phyloP scores from a whole-genome alignment of 2,329 filamentous ascomycete genomes.

The Rhexocercosporidium sp. region DNA sequence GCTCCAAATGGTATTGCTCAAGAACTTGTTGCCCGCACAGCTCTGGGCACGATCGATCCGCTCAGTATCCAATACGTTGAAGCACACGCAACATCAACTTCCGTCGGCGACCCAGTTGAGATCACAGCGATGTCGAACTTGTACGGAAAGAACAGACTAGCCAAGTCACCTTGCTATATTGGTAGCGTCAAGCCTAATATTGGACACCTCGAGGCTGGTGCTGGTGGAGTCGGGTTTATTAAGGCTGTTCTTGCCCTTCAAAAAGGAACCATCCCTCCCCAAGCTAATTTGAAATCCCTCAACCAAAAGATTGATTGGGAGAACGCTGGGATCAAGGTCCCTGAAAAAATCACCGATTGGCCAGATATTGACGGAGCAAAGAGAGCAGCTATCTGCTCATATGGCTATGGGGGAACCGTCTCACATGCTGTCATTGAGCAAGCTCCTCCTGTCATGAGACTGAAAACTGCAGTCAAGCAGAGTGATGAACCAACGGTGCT shows the following conservation, averaged over 20 bases:
- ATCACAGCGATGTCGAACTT: slow-evolving; percentile 3
- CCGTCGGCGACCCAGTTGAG: slow-evolving; percentile 26
- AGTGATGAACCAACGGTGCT: background rate
- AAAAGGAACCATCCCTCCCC: slow-evolving; percentile 31
- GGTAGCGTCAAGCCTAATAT: slow-evolving; percentile 28
- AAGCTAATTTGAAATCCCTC: slow-evolving; percentile 14
- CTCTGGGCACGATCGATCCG: slow-evolving; percentile 22
- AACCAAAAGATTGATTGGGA: slow-evolving; percentile 38
- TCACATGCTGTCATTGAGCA: slow-evolving; percentile 43
- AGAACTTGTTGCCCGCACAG: slow-evolving; percentile 19
- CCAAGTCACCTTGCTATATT: background rate
- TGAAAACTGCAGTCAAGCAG: background rate
- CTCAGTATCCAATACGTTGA: slow-evolving; percentile 43
- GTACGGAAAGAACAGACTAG: background rate
- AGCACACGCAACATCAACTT: slow-evolving; percentile 28
- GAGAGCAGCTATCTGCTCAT: slow-evolving; percentile 40
- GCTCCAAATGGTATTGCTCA: slow-evolving; percentile 55
- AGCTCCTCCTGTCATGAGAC: background rate
- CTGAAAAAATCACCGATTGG: background rate
- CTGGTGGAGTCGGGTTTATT: slow-evolving; percentile 32
- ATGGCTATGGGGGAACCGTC: slow-evolving; percentile 45
- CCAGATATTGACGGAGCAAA: background rate
- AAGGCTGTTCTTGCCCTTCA: slow-evolving; percentile 30
- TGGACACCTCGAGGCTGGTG: slow-evolving; percentile 34
- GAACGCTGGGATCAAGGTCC: slow-evolving; percentile 38